Base-by-base conservation (phyloP, 2,329 filamentous ascomycete genomes). In the Cladophialophora bantiana region DNA sequence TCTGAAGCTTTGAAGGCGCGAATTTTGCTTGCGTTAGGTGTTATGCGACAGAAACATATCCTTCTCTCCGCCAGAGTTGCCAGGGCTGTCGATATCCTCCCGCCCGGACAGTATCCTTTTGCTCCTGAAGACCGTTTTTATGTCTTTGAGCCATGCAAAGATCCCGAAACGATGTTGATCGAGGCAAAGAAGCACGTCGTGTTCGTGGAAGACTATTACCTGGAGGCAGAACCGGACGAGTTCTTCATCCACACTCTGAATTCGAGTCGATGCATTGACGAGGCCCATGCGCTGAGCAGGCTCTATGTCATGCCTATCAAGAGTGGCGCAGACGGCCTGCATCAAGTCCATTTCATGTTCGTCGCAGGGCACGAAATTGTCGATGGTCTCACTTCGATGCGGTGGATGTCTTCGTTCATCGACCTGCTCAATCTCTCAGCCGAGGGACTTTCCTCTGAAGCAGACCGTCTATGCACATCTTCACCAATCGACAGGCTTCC, bases 241-340 rank as follows among this genome's bases (percentile, higher is more conserved):
- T 71, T 72, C 57, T 70, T 66, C 63, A 34, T 62, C 13, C 71
- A 72, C 54, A 62, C 64, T 7, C 59, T 69, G 45, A 72, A 72
- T 53, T 66, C 65, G 6, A 52, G 68, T n/a, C 70, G 71, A 54
- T 65, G 63, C 31, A 42, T 72, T 26, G 58, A 72, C 55, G 53
- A 62, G 5, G 45, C 42, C 26, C 15, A 59, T 32, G 64, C 66
- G 3, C 52, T 72, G 18, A 64, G 70, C 38, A 68, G 38, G 35
- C 56, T 72, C 20, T 72, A 66, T 50, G 60, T 72, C 48, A 62
- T 72, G 59, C 71, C 71, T 7, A 45, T 69, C 26, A 12, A 36
- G 15, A 3, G 18, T 13, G 58, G 31, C 40, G 48, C 26, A 3
- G 15, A 63, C 5, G 68, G 56, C 36, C 42, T 61, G 13, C 45